Evolutionary conservation across 2,329 filamentous ascomycete species (phyloP), one percentile per base, ranked within the genome.

Genomic region (Ilyonectria mors-panacis): DNA sequence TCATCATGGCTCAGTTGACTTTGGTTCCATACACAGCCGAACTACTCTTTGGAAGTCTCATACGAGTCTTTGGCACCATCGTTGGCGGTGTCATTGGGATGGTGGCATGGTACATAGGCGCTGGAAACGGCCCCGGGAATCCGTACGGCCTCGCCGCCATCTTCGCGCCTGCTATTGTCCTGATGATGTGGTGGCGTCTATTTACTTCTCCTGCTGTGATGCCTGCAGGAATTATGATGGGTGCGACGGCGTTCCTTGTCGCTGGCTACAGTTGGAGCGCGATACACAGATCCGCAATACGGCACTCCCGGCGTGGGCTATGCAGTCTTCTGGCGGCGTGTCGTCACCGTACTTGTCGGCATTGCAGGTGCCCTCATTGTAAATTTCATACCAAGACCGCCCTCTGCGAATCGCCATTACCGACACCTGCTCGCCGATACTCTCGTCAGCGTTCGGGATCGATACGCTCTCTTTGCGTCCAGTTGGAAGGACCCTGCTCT

Each of bases 141-240:
- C 56, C 62, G 3, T 72, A 70, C 23, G 69, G 70, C 12, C 19
- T 70, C 4, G 61, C 69, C 26, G 70, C 70, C 5, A 70, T 70
- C 17, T 64, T 72, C 58, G 67, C 67, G 4, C 53, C 72, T 2
- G 56, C 58, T 3, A 65, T 72, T 9, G 12, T 70, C 0, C 26
- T 59, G 1, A 66, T 72, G 57, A 72, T 72, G 69, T 72, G 69
- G 62, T 72, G 69, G 67, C 57, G 69, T 10, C 35, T 72, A 2
- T 72, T 72, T 23, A 48, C 64, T 15, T 54, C 69, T 2, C 69
- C 70, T 1, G 63, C 69, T 1, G 55, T 72, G 13, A 59, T 72
- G 56, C 48, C 62, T 15, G 69, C 70, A 1, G 45, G 61, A 7
- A 68, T 72, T n/a, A 70, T 72, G 70, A 63, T 70, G 21, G 67